Percentiles rank a stretch among this genome's conserved stretches.
phyloP scores from a whole-genome alignment of 768 basidiomycete genomes.

The Auricularia auricula-judae region DNA sequence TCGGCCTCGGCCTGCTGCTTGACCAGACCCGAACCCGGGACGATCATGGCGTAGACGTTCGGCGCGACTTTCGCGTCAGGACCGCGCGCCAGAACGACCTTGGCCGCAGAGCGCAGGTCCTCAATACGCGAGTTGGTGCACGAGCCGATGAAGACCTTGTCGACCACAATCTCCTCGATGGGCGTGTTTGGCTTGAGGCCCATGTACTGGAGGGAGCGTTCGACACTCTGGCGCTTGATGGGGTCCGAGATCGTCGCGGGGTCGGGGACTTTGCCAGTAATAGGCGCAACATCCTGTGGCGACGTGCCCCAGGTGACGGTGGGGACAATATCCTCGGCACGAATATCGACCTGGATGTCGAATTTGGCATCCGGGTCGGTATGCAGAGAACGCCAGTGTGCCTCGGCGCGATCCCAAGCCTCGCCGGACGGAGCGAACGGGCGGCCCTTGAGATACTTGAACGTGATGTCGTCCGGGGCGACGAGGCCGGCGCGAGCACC shows the following conservation, averaged over 20 bases:
- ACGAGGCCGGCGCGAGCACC: slow-evolving; percentile 91
- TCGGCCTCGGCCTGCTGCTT: slow-evolving; percentile 88
- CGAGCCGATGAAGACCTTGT: slow-evolving; percentile 90
- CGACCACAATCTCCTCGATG: slow-evolving; percentile 69
- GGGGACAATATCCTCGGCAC: slow-evolving; percentile 77
- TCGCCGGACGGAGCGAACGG: slow-evolving; percentile 68
- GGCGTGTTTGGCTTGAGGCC: slow-evolving; percentile 65
- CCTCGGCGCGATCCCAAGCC: slow-evolving; percentile 73
- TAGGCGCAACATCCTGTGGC: slow-evolving; percentile 78
- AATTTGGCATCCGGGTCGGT: slow-evolving; percentile 77
- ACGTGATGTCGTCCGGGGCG: slow-evolving; percentile 80
- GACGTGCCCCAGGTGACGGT: slow-evolving; percentile 92
- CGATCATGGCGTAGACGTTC: slow-evolving; percentile 77
- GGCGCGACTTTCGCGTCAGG: slow-evolving; percentile 63
- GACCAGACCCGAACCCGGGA: slow-evolving; percentile 83
- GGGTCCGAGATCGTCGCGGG: slow-evolving; percentile 56
- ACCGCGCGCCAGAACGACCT: slow-evolving; percentile 64
- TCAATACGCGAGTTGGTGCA: slow-evolving; percentile 94
- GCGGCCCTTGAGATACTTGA: slow-evolving; percentile 69
- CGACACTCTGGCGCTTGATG: slow-evolving; percentile 54
- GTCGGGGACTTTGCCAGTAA: slow-evolving; percentile 72
- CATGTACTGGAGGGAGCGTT: slow-evolving; percentile 79
- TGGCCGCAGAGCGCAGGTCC: slow-evolving; percentile 79
- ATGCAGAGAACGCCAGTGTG: slow-evolving; percentile 76
- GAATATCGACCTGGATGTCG: slow-evolving; percentile 70